Conservation (phyloP, 176 grass and related monocot genomes). For the Phragmites australis region DNA sequence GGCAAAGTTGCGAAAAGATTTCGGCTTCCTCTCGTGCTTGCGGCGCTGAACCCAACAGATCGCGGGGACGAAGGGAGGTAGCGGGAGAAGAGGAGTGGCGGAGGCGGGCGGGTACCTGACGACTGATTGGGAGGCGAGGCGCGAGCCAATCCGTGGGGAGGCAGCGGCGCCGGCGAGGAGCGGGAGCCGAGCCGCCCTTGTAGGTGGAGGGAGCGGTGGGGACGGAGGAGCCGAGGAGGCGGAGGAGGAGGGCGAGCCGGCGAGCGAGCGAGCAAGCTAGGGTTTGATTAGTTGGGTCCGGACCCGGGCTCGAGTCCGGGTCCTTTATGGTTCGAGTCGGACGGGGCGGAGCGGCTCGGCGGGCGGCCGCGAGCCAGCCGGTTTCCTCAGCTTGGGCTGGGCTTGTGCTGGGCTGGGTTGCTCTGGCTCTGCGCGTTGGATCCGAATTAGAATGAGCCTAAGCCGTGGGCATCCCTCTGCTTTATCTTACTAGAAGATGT, state of each 20-base stretch:
- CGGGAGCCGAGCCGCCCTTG: conserved; percentile 38
- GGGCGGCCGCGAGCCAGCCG: conserved; percentile 8
- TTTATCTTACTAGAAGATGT: too few relatives aligned
- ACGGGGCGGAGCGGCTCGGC: conserved; percentile 6
- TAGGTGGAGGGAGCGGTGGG: not conserved
- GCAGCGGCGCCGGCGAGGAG: conserved; percentile 21
- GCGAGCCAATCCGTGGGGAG: conserved; percentile 15
- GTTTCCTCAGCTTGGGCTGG: conserved; percentile 4
- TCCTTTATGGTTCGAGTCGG: not conserved
- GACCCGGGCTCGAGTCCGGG: not conserved
- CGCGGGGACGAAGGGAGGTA: not conserved
- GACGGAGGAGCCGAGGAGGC: conserved; percentile 33
- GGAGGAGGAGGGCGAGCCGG: conserved; percentile 34
- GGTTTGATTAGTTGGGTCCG: not conserved
- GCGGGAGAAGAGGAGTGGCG: not conserved
- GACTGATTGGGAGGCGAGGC: not conserved
- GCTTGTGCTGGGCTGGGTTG: not conserved
- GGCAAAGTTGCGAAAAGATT: not conserved
- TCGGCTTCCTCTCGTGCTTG: not conserved
- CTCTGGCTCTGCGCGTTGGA: not conserved
- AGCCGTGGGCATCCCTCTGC: too few relatives aligned
- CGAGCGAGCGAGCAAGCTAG: conserved; percentile 19
- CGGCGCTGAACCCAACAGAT: not conserved
- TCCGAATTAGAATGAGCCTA: too few relatives aligned
- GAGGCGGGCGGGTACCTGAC: not conserved